Base-by-base conservation (phyloP, 2,329 filamentous ascomycete species). In the Alternaria burnsii region DNA sequence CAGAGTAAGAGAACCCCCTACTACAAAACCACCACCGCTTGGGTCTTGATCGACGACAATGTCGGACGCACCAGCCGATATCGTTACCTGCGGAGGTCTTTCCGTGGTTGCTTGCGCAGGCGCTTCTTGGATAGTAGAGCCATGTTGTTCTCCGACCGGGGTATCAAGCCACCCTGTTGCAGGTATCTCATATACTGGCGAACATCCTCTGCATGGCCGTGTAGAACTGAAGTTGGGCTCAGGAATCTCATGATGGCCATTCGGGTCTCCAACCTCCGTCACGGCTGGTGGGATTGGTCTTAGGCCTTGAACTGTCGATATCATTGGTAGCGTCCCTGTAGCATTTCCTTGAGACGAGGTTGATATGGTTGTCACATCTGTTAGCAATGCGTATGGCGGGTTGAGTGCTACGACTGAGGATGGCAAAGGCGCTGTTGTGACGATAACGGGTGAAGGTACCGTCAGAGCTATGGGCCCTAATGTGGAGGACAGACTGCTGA, bases 241-340 rank as follows among this genome's bases (percentile, higher is more conserved):
- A 7, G 69, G 64, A 24, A 75, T 71, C 40, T 76, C 74, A 58
- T 75, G 69, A 50, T 75, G 73, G 10, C 73, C 74, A 42, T 74
- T 61, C 1, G 72, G 73, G 24, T 74, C 66, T 18, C 72, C 73
- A 7, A 65, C 55, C 11, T 67, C 61, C 30, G 66, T 72, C 40
- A 63, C 68, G 12, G 63, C 63, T 22, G 67, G 63, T 22, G 71
- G 70, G 48, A 72, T 70, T 24, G 72, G 73, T 59, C 50, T 59
- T 2, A 74, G 59, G 22, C 58, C 62, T 67, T 75, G 61, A 30
- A 72, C 60, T 20, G 66, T 74, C 28, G 70, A 72, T 41, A 52
- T 51, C 65, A 72, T 73, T 24, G 51, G 46, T 42, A 52, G 40
- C 28, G 40, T 52, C 12, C 43, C 32, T 36, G 58, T 57, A 22